Base-by-base conservation (phyloP, 495 filamentous ascomycete species). In the Mytilinidion resinicola region DNA sequence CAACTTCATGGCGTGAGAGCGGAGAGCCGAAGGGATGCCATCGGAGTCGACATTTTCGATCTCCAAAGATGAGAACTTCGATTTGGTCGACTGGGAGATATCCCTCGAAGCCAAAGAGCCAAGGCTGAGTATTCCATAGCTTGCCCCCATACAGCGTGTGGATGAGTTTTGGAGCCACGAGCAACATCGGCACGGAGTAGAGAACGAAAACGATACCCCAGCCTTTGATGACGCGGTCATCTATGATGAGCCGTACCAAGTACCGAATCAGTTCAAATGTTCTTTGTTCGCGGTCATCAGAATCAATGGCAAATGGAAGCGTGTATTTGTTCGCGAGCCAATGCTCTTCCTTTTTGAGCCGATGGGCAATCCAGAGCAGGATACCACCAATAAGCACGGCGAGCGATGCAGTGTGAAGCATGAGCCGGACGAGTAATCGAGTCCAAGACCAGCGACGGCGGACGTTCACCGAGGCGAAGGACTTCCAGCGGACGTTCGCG, bases 71-170 rank as follows among this genome's bases (percentile, higher is more conserved):
- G 19, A 61, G 42, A 4, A 46, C 37, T 50, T 74, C 72, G 43
- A 74, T 68, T 1, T 53, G 61, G 19, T 55, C 50, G 34, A 74
- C 42, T 36, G 61, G 52, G 51, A 70, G 55, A 43, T 69, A 64
- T 14, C 71, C 72, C 53, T 74, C 72, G 43, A 74, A 57, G 34
- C 71, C 72, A 49, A 74, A 71, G 44, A 74, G 63, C 65, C 65
- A 74, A 10, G 69, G 60, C 59, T 74, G 70, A 1, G 65, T 55
- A 5, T 38, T 30, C 56, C 55, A 64, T 43, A 63, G 63, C 53
- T 64, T 63, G 43, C 60, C 72, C 21, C 47, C 56, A 34, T 67
- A 66, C 20, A 63, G 35, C 9, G 57, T 21, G 37, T 55, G 44
- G 1, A 70, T 34, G 6, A 70, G 15, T 0, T 61, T 63, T 1